Percentiles rank a stretch among this genome's conserved stretches.
These are phyloP conservation scores for Aurifilum marmelostoma DNA, from an alignment of 2,329 filamentous ascomycete species.

Conservation along the genomic window DNA sequence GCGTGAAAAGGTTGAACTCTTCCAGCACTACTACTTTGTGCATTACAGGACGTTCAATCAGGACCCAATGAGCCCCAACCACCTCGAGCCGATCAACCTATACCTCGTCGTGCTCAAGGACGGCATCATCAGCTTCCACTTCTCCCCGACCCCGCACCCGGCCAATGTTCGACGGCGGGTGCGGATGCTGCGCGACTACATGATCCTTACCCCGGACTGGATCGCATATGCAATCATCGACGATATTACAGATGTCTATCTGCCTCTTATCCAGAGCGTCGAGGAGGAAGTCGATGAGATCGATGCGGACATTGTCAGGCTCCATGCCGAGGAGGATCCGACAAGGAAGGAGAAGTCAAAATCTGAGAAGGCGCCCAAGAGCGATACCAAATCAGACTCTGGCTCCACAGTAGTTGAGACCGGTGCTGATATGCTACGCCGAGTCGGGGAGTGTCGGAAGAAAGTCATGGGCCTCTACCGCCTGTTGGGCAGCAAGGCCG, in stretches of 20 bases:
- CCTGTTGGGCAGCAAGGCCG: conserved; percentile 92
- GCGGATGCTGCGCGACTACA: conserved; percentile 89
- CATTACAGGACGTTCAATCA: conserved; percentile 98
- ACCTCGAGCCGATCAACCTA: conserved; percentile 94
- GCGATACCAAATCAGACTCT: conserved; percentile 45
- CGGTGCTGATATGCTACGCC: conserved; percentile 82
- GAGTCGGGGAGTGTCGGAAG: conserved; percentile 92
- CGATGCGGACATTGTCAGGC: conserved; percentile 83
- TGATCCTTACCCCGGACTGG: conserved; percentile 93
- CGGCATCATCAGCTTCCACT: conserved; percentile 95
- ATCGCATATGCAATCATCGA: conserved; percentile 98
- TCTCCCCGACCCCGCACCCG: conserved; percentile 92
- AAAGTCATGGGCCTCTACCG: conserved; percentile 96
- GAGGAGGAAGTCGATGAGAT: conserved; percentile 98
- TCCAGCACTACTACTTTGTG: conserved; percentile 97
- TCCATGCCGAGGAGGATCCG: conserved; percentile 67
- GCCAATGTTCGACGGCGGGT: conserved; percentile 94
- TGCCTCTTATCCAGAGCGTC: conserved; percentile 87
- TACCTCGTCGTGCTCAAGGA: conserved; percentile 97
- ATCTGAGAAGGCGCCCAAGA: conserved; percentile 39
- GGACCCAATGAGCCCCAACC: conserved; percentile 84
- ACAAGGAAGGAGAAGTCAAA: conserved; percentile 42
- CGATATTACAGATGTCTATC: conserved; percentile 96
- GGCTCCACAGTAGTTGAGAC: conserved; percentile 47
- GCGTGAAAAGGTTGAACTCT: conserved; percentile 96